These are phyloP conservation scores for Penicillium fimorum DNA, from an alignment of 495 filamentous ascomycete genomes.

Conservation along the genomic window DNA sequence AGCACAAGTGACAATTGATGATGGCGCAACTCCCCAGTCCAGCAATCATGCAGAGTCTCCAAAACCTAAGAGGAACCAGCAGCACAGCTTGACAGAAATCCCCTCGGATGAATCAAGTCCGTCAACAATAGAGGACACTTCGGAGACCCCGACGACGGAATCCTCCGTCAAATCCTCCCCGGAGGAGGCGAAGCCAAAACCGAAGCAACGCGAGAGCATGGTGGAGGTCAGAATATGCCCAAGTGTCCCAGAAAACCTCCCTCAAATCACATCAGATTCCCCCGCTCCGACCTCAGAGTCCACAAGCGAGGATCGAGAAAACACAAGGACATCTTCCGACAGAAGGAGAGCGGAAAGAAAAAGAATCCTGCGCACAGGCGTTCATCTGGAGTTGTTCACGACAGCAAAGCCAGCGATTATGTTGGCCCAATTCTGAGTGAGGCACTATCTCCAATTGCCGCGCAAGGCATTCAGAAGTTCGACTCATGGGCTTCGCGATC, in stretches of 20 bases:
- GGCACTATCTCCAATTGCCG: slow-evolving; percentile 37
- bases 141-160: slow-evolving; percentile 4
- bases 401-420: slow-evolving; percentile 40
- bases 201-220: slow-evolving; percentile 28
- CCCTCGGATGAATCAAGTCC: not conserved
- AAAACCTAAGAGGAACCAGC: not conserved
- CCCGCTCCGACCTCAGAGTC: not conserved
- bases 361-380: slow-evolving; percentile 22
- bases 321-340: not conserved
- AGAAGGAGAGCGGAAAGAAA: slow-evolving; percentile 17
- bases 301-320: not conserved
- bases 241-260: not conserved
- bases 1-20: slow-evolving; percentile 34
- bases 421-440: slow-evolving; percentile 41
- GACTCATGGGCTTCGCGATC: slow-evolving; percentile 42
- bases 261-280: not conserved
- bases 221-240: slow-evolving; percentile 34
- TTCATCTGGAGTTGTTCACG: slow-evolving; percentile 39
- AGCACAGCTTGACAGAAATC: not conserved
- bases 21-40: slow-evolving; percentile 9
- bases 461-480: slow-evolving; percentile 44
- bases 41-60: not conserved
- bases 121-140: not conserved
- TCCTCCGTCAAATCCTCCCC: slow-evolving; percentile 7
- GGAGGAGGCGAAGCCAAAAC: not conserved